Evolutionary conservation across 129 eudicot species (phyloP).

Genomic region (Helianthus tuberosus): DNA sequence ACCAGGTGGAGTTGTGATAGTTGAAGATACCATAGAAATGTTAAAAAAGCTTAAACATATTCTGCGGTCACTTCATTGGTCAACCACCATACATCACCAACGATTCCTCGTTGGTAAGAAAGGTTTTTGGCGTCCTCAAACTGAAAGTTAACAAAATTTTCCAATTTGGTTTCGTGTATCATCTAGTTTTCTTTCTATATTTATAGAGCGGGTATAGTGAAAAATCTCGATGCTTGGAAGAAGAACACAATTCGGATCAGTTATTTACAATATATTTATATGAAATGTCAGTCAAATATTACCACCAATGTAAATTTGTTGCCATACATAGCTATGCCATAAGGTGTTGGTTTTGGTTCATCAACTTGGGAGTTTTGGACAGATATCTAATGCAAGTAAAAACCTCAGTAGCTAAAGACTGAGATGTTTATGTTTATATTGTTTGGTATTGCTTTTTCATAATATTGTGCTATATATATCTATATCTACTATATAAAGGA

Average conservation of each 20-base stretch:
- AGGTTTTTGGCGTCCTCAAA: slow-evolving; percentile 77
- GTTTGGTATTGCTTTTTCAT: slow-evolving; percentile 6
- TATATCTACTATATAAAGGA: background rate
- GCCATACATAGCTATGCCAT: background rate
- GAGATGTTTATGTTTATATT: background rate
- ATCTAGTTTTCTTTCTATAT: slow-evolving; percentile 9
- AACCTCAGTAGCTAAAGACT: background rate
- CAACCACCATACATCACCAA: slow-evolving; percentile 47
- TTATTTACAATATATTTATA: background rate
- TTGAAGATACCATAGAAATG: slow-evolving; percentile 56
- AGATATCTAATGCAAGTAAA: slow-evolving; percentile 9
- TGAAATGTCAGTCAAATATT: slow-evolving; percentile 13
- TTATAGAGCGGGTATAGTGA: slow-evolving; percentile 23
- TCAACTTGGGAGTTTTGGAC: background rate
- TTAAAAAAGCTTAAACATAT: slow-evolving; percentile 44
- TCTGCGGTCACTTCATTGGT: slow-evolving; percentile 76
- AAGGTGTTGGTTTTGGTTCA: background rate
- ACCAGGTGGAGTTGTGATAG: slow-evolving; percentile 69
- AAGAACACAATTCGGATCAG: slow-evolving; percentile 1
- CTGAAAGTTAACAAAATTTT: slow-evolving; percentile 17
- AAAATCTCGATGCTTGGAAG: slow-evolving; percentile 24
- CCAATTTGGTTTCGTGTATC: slow-evolving; percentile 18
- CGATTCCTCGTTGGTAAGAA: slow-evolving; percentile 75
- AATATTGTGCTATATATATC: background rate
- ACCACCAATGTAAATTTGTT: slow-evolving; percentile 6